Evolutionary conservation across 177 flowering plant genomes (phyloP).

Genomic region (Vitis hybrid): DNA sequence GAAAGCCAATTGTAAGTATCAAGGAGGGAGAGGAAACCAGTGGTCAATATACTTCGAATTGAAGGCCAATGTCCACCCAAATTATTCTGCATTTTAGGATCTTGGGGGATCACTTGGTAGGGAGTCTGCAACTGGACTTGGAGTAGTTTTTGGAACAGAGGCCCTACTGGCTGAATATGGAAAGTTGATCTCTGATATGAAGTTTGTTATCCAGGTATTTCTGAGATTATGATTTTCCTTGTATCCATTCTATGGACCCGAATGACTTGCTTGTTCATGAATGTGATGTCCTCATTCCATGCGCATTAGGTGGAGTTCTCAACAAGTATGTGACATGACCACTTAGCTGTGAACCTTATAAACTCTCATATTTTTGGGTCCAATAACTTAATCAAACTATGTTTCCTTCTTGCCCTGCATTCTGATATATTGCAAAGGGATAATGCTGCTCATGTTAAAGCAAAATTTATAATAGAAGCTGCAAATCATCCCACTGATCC

Average conservation of each 20-base stretch:
- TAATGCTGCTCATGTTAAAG: slow-evolving; percentile 71
- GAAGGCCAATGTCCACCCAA: no score
- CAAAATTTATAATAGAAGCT: slow-evolving; percentile 77
- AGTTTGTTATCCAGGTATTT: slow-evolving; percentile 70
- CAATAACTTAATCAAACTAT: no score
- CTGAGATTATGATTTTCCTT: no score
- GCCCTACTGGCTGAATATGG: slow-evolving; percentile 76
- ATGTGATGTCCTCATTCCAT: slow-evolving; percentile 83
- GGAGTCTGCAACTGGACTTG: slow-evolving; percentile 78
- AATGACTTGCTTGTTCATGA: slow-evolving; percentile 65
- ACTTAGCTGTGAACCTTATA: no score
- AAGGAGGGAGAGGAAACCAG: neutral
- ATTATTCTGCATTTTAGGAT: slow-evolving; percentile 35
- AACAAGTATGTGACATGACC: slow-evolving; percentile 39
- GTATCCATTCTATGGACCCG: slow-evolving; percentile 34
- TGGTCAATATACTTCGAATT: no score
- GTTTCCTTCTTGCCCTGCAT: no score
- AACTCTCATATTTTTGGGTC: no score
- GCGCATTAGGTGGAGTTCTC: slow-evolving; percentile 80
- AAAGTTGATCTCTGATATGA: slow-evolving; percentile 49
- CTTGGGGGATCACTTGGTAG: slow-evolving; percentile 80
- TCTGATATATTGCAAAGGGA: slow-evolving; percentile 34
- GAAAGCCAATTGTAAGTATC: slow-evolving; percentile 65
- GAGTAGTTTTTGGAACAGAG: slow-evolving; percentile 68
- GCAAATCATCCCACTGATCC: slow-evolving; percentile 90